These are phyloP conservation scores for Primulina huaijiensis DNA, from an alignment of 257 asterid genomes.

Conservation along the genomic window DNA sequence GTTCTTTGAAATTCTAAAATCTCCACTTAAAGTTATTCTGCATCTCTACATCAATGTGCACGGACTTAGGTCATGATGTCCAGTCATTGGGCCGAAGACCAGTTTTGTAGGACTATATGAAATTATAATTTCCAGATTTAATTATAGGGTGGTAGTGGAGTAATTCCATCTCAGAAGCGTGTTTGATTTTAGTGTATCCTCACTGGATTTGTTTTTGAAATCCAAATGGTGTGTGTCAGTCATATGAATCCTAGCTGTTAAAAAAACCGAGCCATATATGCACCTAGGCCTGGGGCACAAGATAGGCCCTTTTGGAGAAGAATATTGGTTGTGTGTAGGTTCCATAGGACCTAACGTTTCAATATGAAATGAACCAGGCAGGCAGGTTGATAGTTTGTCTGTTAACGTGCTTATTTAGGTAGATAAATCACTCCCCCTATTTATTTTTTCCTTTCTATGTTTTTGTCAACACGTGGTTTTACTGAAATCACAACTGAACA, in stretches of 20 bases:
- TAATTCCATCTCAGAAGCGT: background rate
- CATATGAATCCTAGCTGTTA: background rate
- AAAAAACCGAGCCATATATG: background rate
- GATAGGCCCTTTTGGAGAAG: background rate
- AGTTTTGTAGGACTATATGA: conserved; percentile 12
- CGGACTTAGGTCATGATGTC: background rate
- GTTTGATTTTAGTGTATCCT: background rate
- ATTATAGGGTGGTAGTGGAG: background rate
- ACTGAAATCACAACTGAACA: background rate
- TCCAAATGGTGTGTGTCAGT: conserved; percentile 3
- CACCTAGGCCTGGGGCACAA: background rate
- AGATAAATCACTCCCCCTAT: conserved; percentile 5
- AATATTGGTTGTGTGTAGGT: background rate
- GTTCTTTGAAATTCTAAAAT: background rate
- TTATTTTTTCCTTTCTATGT: background rate
- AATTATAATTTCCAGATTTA: conserved; percentile 2
- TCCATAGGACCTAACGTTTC: background rate
- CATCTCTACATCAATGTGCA: background rate
- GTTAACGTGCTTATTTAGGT: background rate
- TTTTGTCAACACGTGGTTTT: background rate
- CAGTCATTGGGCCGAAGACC: background rate
- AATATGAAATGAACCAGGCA: background rate
- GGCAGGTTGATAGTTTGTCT: conserved; percentile 8
- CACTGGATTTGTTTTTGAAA: background rate
- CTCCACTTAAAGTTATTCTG: background rate